phyloP scores from a whole-genome alignment of 805 yeast species.

The Candida yuanshanica region DNA sequence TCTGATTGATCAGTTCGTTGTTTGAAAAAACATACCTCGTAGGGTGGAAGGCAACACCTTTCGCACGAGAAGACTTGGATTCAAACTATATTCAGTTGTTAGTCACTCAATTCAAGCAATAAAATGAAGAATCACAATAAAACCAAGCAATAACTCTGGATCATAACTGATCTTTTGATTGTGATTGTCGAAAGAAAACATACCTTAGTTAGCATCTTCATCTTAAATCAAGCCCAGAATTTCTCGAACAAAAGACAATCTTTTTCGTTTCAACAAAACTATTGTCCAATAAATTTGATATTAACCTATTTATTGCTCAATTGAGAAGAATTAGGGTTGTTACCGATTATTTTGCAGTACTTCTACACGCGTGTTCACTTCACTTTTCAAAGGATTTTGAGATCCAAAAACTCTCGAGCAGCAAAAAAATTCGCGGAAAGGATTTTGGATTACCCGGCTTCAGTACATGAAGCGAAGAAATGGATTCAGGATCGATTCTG shows the following conservation, averaged over 20 bases:
- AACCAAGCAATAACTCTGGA: background rate
- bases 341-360: background rate
- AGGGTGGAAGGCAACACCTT: slow-evolving; percentile 97
- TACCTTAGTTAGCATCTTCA: slow-evolving; percentile 82
- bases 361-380: slow-evolving; percentile 13
- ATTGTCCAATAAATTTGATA: background rate
- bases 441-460: too few relatives aligned
- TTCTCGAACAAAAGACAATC: background rate
- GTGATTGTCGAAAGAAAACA: slow-evolving; percentile 19
- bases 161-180: background rate
- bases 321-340: background rate
- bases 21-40: slow-evolving; percentile 38
- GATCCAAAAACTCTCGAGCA: slow-evolving; percentile 1
- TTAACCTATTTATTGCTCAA: background rate
- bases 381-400: slow-evolving; percentile 3
- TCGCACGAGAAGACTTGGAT: slow-evolving; percentile 95
- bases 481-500: too few relatives aligned
- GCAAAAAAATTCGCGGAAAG: background rate
- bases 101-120: slow-evolving; percentile 3
- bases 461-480: too few relatives aligned
- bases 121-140: background rate
- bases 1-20: background rate
- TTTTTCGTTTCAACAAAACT: background rate
- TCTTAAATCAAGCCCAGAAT: slow-evolving; percentile 30
- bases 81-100: slow-evolving; percentile 56